Base-by-base conservation (phyloP, 768 basidiomycete species). In the Leucocoprinus birnbaumii region DNA sequence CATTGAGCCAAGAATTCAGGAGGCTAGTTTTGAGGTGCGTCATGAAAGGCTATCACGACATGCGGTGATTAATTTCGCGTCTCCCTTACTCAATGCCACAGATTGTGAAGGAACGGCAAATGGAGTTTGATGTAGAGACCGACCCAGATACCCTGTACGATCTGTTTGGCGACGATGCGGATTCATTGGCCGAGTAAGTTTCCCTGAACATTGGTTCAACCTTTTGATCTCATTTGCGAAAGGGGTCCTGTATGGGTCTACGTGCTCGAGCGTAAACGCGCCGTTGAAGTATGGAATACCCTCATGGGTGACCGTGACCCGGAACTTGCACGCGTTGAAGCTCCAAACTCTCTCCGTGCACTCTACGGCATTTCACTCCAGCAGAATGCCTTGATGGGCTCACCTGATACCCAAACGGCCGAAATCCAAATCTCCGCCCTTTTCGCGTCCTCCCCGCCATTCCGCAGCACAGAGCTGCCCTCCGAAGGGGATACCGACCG, bases 241-340 rank as follows among this genome's bases (percentile, higher is more conserved):
- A 38, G 90, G 58, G 89, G 89, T 55, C 87, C 91, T 18, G 88
- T 91, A n/a, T 92, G 91, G 88, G 89, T 94, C 19, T 94, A 92
- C 68, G 87, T 94, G 37, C 85, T 94, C 58, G 91, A 92, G 66
- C 83, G 91, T 35, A 77, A 87, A 49, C 82, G 87, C 37, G 87
- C 91, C 5, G 86, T 94, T 46, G 85, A 91, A 68, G 88, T 91
- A 50, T 86, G 87, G 79, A 75, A 81, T 44, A 83, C 86, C 0
- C 81, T 93, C 62, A 89, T 92, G 80, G 87, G 89, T 53, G 73
- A 85, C 65, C 59, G 67, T 26, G 85, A 89, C 66, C 82, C 86
- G 22, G 75, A 76, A 31, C 62, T 78, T 13, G 87, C 87, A 0
- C 76, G 79, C 21, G 47, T 66, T 41, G 72, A 80, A 50, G 69